These are phyloP conservation scores for Rhododendron molle DNA, from an alignment of 148 eudicot genomes.

Conservation along the genomic window DNA sequence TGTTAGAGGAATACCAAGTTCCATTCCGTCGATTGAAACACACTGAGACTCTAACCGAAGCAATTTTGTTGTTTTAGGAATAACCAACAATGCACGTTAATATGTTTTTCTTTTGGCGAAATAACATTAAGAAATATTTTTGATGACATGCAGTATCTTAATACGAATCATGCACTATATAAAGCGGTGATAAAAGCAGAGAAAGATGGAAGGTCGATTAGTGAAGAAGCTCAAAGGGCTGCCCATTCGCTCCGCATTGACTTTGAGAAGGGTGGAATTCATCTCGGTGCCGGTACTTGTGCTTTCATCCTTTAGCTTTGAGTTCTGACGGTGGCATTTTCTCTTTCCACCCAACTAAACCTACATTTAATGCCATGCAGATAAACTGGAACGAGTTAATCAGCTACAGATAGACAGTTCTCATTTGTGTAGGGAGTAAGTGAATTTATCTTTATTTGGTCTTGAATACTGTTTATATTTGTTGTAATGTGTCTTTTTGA, in stretches of 20 bases:
- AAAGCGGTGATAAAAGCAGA: slow-evolving; percentile 79
- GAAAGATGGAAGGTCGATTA: slow-evolving; percentile 41
- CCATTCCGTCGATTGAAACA: background rate
- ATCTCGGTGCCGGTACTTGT: slow-evolving; percentile 64
- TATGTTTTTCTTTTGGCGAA: background rate
- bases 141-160: slow-evolving; percentile 51
- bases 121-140: background rate
- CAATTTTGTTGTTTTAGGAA: background rate
- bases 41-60: background rate
- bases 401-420: slow-evolving; percentile 61
- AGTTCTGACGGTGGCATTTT: background rate
- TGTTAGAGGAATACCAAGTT: background rate
- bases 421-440: slow-evolving; percentile 69
- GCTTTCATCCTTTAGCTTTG: slow-evolving; percentile 11
- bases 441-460: slow-evolving; percentile 9
- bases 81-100: background rate
- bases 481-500: background rate
- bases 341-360: background rate
- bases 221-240: slow-evolving; percentile 66
- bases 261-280: slow-evolving; percentile 98
- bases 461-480: background rate
- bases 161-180: slow-evolving; percentile 72
- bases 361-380: slow-evolving; percentile 33
- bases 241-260: slow-evolving; percentile 73
- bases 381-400: slow-evolving; percentile 67